Evolutionary conservation across 768 basidiomycete genomes (phyloP), one percentile per base, ranked within the genome.

Genomic region (Leccinellum luteum): DNA sequence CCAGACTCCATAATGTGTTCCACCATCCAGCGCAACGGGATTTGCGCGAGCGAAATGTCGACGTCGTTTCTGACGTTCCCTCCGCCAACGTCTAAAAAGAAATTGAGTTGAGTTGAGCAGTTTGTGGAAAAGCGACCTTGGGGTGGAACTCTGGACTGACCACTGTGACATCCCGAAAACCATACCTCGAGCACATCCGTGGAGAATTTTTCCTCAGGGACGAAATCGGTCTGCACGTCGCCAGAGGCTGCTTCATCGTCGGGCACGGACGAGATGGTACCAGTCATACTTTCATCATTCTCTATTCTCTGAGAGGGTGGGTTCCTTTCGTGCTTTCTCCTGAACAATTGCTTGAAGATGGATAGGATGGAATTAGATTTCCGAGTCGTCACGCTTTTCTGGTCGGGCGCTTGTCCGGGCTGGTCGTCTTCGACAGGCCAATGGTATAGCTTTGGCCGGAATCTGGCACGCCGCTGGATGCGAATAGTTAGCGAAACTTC

Each of bases 11-110:
- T 76, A 56, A 84, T 76, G 61, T 92, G 81, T 53, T 84, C 83
- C 35, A 92, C 77, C 89, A 93, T 91, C 90, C 90, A 93, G 25
- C 82, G 81, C 30, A 93, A 74, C 17, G 83, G 73, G 62, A 89
- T 83, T 61, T 88, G 79, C 1, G 82, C 73, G 5, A 92, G 78
- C 8, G 75, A 75, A 6, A 64, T 48, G 1, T 74, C 30, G 8
- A 58, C 73, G 4, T 69, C 70, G 59, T 89, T 79, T 4, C 65
- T 47, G 3, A 82, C 81, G 7, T 75, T 70, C 15, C 87, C 86
- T 13, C 90, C 90, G 23, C 90, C 90, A 21, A 92, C 76, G 66
- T 91, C 89, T 89, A 48, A n/a, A 45, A 50, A 49, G 43, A 43
- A 35, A 12, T 17, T 7, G 6, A 1, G 17, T 17, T 17, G 35